These are phyloP conservation scores for Besnoitia besnoiti DNA, from an alignment of 169 alveolate genomes.

Conservation along the genomic window DNA sequence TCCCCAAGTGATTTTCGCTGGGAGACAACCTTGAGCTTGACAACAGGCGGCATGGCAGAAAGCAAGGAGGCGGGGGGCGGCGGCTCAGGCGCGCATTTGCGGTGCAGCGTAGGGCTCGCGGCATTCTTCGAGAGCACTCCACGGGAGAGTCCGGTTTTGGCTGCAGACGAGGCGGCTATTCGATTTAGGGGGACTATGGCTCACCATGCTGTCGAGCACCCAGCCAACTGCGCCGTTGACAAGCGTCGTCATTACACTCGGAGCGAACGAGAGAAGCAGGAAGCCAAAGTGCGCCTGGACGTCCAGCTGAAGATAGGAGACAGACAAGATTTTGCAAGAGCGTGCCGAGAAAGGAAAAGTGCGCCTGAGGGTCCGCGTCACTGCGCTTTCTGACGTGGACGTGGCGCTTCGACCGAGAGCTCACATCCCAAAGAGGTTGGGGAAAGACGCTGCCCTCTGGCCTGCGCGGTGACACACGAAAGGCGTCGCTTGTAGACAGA, in stretches of 20 bases:
- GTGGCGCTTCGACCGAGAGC: too few species aligned
- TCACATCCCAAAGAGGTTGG: neutral
- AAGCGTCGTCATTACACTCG: neutral
- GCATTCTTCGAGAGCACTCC: too few species aligned
- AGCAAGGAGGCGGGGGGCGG: too few species aligned
- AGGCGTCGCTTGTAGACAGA: neutral
- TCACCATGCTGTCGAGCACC: slow-evolving; percentile 30
- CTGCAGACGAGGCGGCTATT: too few species aligned
- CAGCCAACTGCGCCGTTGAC: neutral
- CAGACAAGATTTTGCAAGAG: neutral
- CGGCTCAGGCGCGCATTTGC: too few species aligned
- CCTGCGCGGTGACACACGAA: neutral
- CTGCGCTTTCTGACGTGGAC: too few species aligned
- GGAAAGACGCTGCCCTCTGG: neutral
- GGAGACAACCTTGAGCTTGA: too few species aligned
- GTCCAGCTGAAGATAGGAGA: slow-evolving; percentile 26
- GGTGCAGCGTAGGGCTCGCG: too few species aligned
- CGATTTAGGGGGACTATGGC: neutral
- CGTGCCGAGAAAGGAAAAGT: neutral
- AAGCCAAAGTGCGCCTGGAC: slow-evolving; percentile 1
- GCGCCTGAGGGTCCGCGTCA: too few species aligned
- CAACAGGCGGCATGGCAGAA: too few species aligned
- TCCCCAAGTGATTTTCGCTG: too few species aligned
- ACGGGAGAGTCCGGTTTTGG: too few species aligned
- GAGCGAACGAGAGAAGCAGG: slow-evolving; percentile 6